Evolutionary conservation across 139 green algal species (phyloP), one percentile per base, ranked within the genome.

Genomic region (Coccomyxa sp.): DNA sequence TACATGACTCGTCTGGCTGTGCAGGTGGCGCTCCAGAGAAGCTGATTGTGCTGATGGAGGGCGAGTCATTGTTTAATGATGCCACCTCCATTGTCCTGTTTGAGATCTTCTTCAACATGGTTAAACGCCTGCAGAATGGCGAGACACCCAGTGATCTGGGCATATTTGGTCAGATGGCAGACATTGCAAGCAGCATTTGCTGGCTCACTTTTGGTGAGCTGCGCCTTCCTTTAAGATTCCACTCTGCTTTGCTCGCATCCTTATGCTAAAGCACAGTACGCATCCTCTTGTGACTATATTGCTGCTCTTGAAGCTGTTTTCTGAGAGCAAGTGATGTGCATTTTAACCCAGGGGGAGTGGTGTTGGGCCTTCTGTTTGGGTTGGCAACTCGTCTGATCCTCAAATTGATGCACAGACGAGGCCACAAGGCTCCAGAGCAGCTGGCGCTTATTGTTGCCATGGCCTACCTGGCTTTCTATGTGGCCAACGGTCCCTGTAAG

Each of bases 31-130:
- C 89, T 9, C 93, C 92, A 0, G 92, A 94, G 83, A 76, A 87
- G 63, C 83, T 98, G 45, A 82, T 88, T 10, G 87, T 91, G 0
- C 75, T 98, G 57, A 85, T 98, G 81, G 94, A 98, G 86, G 92
- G 93, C 0, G 95, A 98, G 90, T 91, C 86, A 0, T 88, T 97
- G 16, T 94, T 97, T 85, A 97, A 97, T 79, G 83, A 88, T 25
- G 81, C 77, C 3, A 79, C 76, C 28, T 80, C 84, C 66, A 92
- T 97, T 38, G 92, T 95, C 30, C 88, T 97, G 45, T 97, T 97
- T 85, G 88, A 96, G 80, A 89, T 95, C 63, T 95, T 95, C 83
- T 84, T 90, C n/a, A 66, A 91, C 59, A 78, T 92, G 51, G 79
- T 94, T 18, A 86, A 83, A 67, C 38, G 71, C 18, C 25, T 85